Evolutionary conservation across 441 rosid genomes (phyloP).

Genomic region (Manihot esculenta): DNA sequence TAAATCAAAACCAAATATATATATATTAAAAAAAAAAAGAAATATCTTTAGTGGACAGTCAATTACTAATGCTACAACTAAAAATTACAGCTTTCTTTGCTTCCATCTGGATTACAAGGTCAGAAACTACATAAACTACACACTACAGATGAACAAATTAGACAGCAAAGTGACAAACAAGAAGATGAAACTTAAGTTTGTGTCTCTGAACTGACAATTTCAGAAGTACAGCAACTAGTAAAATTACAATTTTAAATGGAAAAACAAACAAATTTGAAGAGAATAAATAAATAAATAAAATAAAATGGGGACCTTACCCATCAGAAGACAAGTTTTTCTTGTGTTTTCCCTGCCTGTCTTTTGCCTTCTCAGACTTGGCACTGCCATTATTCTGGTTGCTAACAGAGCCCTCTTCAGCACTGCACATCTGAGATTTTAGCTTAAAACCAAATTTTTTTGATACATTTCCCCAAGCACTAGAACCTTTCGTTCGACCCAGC

Average conservation of each 20-base stretch:
- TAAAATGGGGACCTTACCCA: slow-evolving; percentile 21
- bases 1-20: too few species aligned
- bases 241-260: slow-evolving; percentile 18
- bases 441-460: slow-evolving; percentile 83
- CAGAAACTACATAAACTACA: background rate
- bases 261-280: slow-evolving; percentile 6
- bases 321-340: slow-evolving; percentile 55
- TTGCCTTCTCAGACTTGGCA: slow-evolving; percentile 60
- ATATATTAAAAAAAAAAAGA: too few species aligned
- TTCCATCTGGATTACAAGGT: slow-evolving; percentile 14
- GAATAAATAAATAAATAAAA: background rate
- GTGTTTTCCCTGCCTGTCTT: slow-evolving; percentile 56
- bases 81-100: slow-evolving; percentile 11
- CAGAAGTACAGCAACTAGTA: slow-evolving; percentile 17
- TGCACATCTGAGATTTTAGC: slow-evolving; percentile 96
- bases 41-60: background rate
- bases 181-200: slow-evolving; percentile 19
- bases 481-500: slow-evolving; percentile 58
- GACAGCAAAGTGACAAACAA: background rate
- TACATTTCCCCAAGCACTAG: slow-evolving; percentile 68
- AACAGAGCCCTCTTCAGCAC: slow-evolving; percentile 86
- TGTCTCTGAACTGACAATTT: slow-evolving; percentile 7
- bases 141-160: background rate
- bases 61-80: slow-evolving; percentile 8
- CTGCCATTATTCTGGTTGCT: slow-evolving; percentile 56